These are phyloP conservation scores for Tephrocybe sp. DNA, from an alignment of 768 basidiomycete genomes.

Conservation along the genomic window DNA sequence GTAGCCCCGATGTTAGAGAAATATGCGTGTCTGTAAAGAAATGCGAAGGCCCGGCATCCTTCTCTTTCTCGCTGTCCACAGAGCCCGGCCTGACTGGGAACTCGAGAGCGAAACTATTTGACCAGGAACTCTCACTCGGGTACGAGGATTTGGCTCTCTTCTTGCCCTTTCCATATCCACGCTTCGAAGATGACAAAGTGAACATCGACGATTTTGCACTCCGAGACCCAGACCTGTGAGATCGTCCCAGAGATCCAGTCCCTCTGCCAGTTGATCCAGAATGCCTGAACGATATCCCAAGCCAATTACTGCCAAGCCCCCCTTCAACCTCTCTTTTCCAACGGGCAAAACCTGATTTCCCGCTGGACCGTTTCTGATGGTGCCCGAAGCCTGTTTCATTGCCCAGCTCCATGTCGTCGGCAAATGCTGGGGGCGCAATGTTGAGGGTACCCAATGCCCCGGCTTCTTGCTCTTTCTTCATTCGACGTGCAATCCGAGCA, in stretches of 20 bases:
- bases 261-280: slow-evolving; percentile 28
- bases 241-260: slow-evolving; percentile 3
- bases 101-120: slow-evolving; percentile 33
- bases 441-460: slow-evolving; percentile 18
- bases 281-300: slow-evolving; percentile 43
- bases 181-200: slow-evolving; percentile 17
- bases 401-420: slow-evolving; percentile 13
- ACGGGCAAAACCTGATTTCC: slow-evolving; percentile 35
- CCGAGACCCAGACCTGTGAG: slow-evolving; percentile 11
- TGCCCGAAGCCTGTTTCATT: slow-evolving; percentile 9
- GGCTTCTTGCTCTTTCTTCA: slow-evolving; percentile 16
- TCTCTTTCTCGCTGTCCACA: slow-evolving; percentile 22
- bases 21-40: slow-evolving; percentile 2
- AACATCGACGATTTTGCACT: slow-evolving; percentile 29
- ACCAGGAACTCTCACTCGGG: slow-evolving; percentile 33
- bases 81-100: slow-evolving; percentile 28
- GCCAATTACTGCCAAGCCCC: slow-evolving; percentile 25
- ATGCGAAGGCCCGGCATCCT: slow-evolving; percentile 15
- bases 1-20: slow-evolving; percentile 13
- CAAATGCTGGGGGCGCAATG: slow-evolving; percentile 16
- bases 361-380: slow-evolving; percentile 24
- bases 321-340: slow-evolving; percentile 45
- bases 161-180: slow-evolving; percentile 35
- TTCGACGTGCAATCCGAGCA: slow-evolving; percentile 11
- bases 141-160: slow-evolving; percentile 25